A percentile compares a stretch with the other conserved stretches of the same genome.
These are phyloP conservation scores for Passiflora organensis DNA, from an alignment of 345 rosid species.

Conservation along the genomic window DNA sequence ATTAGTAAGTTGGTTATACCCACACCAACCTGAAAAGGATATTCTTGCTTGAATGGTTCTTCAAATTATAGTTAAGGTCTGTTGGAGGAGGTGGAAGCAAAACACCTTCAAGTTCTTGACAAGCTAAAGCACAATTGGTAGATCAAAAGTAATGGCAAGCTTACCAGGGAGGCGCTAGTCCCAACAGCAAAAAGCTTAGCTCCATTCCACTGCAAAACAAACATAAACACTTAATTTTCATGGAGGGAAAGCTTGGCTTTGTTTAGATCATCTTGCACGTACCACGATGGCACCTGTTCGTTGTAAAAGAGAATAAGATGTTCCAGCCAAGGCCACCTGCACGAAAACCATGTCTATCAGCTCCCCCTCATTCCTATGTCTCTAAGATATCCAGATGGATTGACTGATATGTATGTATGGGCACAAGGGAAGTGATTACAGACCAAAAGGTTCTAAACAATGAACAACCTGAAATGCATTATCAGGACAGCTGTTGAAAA, in stretches of 20 bases:
- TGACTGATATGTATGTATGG: background rate
- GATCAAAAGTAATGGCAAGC: conserved; percentile 8
- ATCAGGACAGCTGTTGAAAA: conserved; percentile 92
- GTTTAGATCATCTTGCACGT: conserved; percentile 4
- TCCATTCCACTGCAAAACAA: conserved; percentile 72
- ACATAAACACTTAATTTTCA: conserved; percentile 3
- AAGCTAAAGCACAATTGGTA: background rate
- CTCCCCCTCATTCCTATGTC: too few relatives aligned
- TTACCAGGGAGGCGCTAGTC: conserved; percentile 81
- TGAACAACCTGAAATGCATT: conserved; percentile 88
- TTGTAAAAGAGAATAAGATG: conserved; percentile 73
- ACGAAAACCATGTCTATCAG: too few relatives aligned
- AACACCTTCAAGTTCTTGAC: background rate
- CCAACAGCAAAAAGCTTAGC: conserved; percentile 89
- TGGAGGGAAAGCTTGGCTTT: background rate
- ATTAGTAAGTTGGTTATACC: conserved; percentile 73
- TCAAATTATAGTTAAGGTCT: background rate
- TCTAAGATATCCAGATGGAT: conserved; percentile 5
- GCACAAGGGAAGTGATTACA: background rate
- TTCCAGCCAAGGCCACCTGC: conserved; percentile 86
- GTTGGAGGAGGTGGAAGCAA: background rate
- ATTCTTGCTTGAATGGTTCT: background rate
- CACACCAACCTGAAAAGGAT: conserved; percentile 63
- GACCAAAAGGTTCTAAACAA: conserved; percentile 1
- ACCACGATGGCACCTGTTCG: conserved; percentile 85